These are phyloP conservation scores for Metschnikowia orientalis DNA, from an alignment of 805 yeast species.

Conservation along the genomic window DNA sequence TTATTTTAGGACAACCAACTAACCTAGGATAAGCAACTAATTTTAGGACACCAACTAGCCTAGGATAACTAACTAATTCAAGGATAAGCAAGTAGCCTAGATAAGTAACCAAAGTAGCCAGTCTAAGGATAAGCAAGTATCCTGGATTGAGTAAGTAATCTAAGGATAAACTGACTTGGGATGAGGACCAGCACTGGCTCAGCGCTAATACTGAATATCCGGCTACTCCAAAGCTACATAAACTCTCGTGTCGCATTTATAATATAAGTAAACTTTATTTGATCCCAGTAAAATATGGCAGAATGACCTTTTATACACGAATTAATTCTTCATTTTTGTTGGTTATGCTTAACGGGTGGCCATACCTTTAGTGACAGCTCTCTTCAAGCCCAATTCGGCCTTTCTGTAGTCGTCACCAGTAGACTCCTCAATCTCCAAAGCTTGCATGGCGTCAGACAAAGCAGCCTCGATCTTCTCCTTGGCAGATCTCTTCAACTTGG, in stretches of 20 bases:
- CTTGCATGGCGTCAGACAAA: slow-evolving; percentile 95
- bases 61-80: too few species aligned
- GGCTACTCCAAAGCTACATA: neutral
- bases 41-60: slow-evolving; percentile 1
- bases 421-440: slow-evolving; percentile 94
- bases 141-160: too few species aligned
- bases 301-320: slow-evolving; percentile 18
- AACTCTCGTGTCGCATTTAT: neutral
- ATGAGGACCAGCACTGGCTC: too few species aligned
- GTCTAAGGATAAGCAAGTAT: too few species aligned
- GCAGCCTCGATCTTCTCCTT: slow-evolving; percentile 97
- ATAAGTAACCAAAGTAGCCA: too few species aligned
- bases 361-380: slow-evolving; percentile 99
- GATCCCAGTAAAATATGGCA: slow-evolving; percentile 9
- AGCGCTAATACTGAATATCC: neutral
- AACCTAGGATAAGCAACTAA: too few species aligned
- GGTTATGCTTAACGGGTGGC: slow-evolving; percentile 76
- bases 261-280: slow-evolving; percentile 7
- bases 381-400: slow-evolving; percentile 98
- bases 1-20: too few species aligned
- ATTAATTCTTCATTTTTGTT: slow-evolving; percentile 15
- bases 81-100: too few species aligned
- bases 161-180: too few species aligned
- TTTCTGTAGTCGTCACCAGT: slow-evolving; percentile 96
- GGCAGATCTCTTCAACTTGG: slow-evolving; percentile 95